These are phyloP conservation scores for Pythium volutum DNA, from an alignment of 352 stramenopile genomes.

Conservation along the genomic window DNA sequence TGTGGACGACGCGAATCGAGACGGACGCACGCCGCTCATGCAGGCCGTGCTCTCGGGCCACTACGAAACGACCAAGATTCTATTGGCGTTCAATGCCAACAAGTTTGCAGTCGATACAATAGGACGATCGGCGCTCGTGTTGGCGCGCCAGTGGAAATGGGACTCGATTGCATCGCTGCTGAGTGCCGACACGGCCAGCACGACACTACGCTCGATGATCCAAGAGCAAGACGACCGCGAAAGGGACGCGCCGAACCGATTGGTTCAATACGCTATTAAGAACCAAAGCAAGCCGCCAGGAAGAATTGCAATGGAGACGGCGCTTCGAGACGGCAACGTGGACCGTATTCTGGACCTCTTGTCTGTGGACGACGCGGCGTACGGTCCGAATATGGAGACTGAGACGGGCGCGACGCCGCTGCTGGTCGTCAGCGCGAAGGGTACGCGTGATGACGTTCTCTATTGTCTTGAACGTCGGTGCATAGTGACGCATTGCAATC, in stretches of 20 bases:
- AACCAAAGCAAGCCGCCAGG: constrained; percentile 15
- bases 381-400: constrained; percentile 55
- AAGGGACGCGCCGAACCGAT: constrained; percentile 11
- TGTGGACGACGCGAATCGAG: constrained; percentile 31
- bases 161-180: constrained; percentile 32
- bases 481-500: constrained; percentile 46
- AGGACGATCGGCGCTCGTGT: constrained; percentile 34
- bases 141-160: constrained; percentile 29
- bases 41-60: constrained; percentile 48
- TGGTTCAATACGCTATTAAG: constrained; percentile 11
- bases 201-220: constrained; percentile 33
- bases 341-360: constrained; percentile 34
- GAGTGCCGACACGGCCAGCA: constrained; percentile 21
- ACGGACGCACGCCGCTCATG: constrained; percentile 38
- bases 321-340: constrained; percentile 35
- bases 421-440: constrained; percentile 22
- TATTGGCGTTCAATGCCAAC: constrained; percentile 43
- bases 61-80: constrained; percentile 29
- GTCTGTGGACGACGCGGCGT: constrained; percentile 25
- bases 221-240: constrained; percentile 41
- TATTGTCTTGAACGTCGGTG: constrained; percentile 38
- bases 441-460: constrained; percentile 29
- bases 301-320: constrained; percentile 32
- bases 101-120: constrained; percentile 27
- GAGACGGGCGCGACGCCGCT: constrained; percentile 39